phyloP scores from a whole-genome alignment of 495 filamentous ascomycete genomes.

The Cenococcum geophilum region DNA sequence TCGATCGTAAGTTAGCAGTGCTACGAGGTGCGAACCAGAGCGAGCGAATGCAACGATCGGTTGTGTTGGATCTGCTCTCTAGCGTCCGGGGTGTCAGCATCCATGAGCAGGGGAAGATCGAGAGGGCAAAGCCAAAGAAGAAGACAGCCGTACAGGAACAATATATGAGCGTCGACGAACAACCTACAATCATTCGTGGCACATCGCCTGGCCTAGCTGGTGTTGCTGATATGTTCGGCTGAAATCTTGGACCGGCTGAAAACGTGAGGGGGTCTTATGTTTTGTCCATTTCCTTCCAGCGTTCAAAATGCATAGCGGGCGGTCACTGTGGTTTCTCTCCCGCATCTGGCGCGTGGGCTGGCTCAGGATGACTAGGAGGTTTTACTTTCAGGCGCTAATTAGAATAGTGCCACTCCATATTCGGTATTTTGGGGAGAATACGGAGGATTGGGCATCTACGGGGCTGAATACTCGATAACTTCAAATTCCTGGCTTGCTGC shows the following conservation, averaged over 20 bases:
- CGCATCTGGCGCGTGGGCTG: background rate
- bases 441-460: too few relatives aligned
- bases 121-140: conserved; percentile 49
- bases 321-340: background rate
- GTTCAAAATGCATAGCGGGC: conserved; percentile 5
- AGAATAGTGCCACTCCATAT: too few relatives aligned
- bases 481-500: too few relatives aligned
- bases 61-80: conserved; percentile 81
- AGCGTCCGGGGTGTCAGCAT: conserved; percentile 83
- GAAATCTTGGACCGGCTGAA: conserved; percentile 1
- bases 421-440: too few relatives aligned
- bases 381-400: too few relatives aligned
- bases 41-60: conserved; percentile 66
- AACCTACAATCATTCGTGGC: conserved; percentile 38
- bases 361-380: background rate
- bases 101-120: conserved; percentile 83
- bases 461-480: too few relatives aligned
- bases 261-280: too few relatives aligned
- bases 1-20: conserved; percentile 56
- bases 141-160: conserved; percentile 51
- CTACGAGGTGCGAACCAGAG: conserved; percentile 45
- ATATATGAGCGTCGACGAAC: conserved; percentile 48
- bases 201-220: conserved; percentile 45
- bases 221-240: conserved; percentile 64
- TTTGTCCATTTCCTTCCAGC: background rate